Evolutionary conservation across 257 asterid genomes (phyloP).

Genomic region (Hygrophila difformis): DNA sequence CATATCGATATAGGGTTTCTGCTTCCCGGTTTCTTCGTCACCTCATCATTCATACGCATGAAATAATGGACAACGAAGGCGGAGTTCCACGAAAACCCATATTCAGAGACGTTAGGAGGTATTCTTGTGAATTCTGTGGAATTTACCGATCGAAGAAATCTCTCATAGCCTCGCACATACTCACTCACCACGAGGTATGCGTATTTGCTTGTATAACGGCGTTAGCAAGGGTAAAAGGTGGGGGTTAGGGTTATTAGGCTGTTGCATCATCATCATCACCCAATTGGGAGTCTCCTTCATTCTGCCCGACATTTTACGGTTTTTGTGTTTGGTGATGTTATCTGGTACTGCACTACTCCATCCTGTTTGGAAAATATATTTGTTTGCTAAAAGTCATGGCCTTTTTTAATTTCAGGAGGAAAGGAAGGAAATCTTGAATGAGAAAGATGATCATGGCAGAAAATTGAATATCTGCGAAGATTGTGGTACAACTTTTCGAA

Average conservation of each 20-base stretch:
- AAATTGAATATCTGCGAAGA: constrained; percentile 49
- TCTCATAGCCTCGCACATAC: constrained; percentile 59
- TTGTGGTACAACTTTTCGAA: constrained; percentile 59
- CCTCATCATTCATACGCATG: not conserved
- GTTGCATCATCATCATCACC: too few species aligned
- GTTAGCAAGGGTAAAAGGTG: not conserved
- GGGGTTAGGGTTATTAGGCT: too few species aligned
- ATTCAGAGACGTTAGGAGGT: constrained; percentile 64
- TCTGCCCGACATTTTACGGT: too few species aligned
- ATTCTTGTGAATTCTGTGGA: constrained; percentile 77
- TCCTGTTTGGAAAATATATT: too few species aligned
- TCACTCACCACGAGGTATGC: constrained; percentile 41
- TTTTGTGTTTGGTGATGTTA: too few species aligned
- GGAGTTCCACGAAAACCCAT: constrained; percentile 25
- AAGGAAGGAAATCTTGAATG: constrained; percentile 20
- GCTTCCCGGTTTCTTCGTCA: too few species aligned
- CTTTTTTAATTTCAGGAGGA: constrained; percentile 29
- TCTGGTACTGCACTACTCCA: too few species aligned
- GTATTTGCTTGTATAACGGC: not conserved
- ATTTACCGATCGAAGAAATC: constrained; percentile 81
- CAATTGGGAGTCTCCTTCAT: too few species aligned
- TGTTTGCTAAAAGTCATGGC: constrained; percentile 2
- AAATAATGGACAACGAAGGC: constrained; percentile 21
- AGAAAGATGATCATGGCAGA: constrained; percentile 15
- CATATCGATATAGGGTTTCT: too few species aligned